These are phyloP conservation scores for Neoboletus subvelutipes DNA, from an alignment of 768 basidiomycete species.

Conservation along the genomic window DNA sequence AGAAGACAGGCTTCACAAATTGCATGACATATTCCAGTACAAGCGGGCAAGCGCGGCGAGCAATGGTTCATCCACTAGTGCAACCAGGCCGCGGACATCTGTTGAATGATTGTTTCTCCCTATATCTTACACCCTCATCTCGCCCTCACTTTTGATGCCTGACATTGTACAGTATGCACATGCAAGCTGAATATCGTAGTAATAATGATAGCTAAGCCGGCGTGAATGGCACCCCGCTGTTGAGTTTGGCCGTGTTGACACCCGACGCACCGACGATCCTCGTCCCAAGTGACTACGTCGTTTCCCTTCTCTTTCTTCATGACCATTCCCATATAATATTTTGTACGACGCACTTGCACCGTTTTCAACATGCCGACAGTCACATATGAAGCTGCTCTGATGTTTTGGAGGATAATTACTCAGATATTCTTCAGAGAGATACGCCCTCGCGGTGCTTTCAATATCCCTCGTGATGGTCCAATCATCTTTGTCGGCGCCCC, in stretches of 20 bases:
- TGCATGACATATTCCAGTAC: slow-evolving; percentile 85
- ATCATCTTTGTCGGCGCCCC: slow-evolving; percentile 93
- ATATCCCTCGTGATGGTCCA: slow-evolving; percentile 87
- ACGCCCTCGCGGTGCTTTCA: slow-evolving; percentile 89
- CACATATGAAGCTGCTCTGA: slow-evolving; percentile 71
- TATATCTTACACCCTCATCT: slow-evolving; percentile 22
- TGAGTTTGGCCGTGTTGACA: slow-evolving; percentile 32
- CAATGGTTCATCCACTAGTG: slow-evolving; percentile 38
- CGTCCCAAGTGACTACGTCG: not conserved
- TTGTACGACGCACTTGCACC: slow-evolving; percentile 6
- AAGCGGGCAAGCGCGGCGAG: slow-evolving; percentile 60
- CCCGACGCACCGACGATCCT: not conserved
- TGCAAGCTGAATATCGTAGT: slow-evolving; percentile 24
- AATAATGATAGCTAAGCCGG: slow-evolving; percentile 15
- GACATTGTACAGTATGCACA: slow-evolving; percentile 33
- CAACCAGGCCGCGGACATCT: slow-evolving; percentile 13
- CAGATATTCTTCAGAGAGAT: slow-evolving; percentile 97
- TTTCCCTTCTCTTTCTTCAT: slow-evolving; percentile 8
- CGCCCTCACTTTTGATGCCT: slow-evolving; percentile 16
- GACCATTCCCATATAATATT: slow-evolving; percentile 7
- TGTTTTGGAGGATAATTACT: slow-evolving; percentile 84
- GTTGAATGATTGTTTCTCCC: slow-evolving; percentile 19
- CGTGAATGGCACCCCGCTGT: not conserved
- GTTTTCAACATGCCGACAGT: slow-evolving; percentile 23
- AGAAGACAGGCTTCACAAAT: slow-evolving; percentile 67